Evolutionary conservation across 202 grass and related monocot genomes (phyloP), one percentile per base, ranked within the genome.

Genomic region (Carex sylvatica): DNA sequence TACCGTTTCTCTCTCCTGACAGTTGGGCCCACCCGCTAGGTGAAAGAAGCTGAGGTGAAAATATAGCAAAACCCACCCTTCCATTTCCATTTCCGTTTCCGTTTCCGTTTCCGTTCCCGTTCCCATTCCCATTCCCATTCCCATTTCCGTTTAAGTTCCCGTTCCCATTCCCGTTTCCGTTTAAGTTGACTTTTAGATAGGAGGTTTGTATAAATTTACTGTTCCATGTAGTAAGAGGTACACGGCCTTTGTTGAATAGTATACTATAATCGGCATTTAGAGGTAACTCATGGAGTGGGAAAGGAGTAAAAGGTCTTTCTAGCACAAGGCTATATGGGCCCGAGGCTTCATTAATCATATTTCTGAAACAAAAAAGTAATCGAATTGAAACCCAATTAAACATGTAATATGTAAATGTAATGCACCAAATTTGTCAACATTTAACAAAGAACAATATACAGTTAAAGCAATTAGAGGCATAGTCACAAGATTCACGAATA

Each of bases 221-320:
- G 72, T 95, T 95, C 95, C 95, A 98, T 4, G 92, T 89, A 72
- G 84, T 14, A 86, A 95, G 62, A 80, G 88, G 19, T 80, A 86
- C 92, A 18, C 84, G 86, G 1, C 95, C 95, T 90, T 61, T 94
- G 85, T 98, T 98, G 91, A 93, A 98, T 26, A 98, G 81, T 13
- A 88, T 78, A 74, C 86, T 81, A 65, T 91, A 93, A 88, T 90
- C 90, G 74, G 84, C 91, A 80, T 89, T 88, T 74, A 91, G 81
- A 85, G 91, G 92, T 58, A 98, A 74, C 64, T 95, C 87, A 80
- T 98, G 90, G 77, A 98, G 94, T 1, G 95, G 95, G 63, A 90
- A 98, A 65, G 95, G 95, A 70, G 95, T 38, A 75, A 91, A 93
- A 65, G 95, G 95, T 62, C 95, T 91, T 87, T 98, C 95, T 76